phyloP scores from a whole-genome alignment of 306 rosid genomes.

The Oxytropis ochrocephala region DNA sequence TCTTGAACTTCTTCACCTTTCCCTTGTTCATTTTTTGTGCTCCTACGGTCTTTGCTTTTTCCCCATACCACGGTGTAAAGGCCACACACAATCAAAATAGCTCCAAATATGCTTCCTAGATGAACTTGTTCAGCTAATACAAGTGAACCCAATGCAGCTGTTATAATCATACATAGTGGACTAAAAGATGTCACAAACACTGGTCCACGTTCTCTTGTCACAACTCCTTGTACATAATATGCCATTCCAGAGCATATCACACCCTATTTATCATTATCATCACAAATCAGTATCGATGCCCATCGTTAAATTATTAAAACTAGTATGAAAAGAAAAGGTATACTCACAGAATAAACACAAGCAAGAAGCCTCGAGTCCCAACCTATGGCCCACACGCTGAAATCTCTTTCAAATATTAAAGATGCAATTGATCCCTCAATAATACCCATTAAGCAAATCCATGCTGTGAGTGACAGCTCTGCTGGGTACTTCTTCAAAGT shows the following conservation, averaged over 20 bases:
- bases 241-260: conserved; percentile 93
- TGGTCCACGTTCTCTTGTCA: conserved; percentile 79
- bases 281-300: background rate
- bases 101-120: conserved; percentile 79
- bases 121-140: conserved; percentile 71
- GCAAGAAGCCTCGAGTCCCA: conserved; percentile 99
- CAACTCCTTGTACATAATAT: conserved; percentile 82
- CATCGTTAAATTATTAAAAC: too few species aligned
- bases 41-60: conserved; percentile 58
- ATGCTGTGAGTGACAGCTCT: conserved; percentile 83
- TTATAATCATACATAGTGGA: conserved; percentile 89
- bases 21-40: conserved; percentile 16
- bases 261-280: conserved; percentile 40
- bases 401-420: conserved; percentile 57
- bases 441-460: conserved; percentile 71
- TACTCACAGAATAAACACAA: conserved; percentile 82
- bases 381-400: conserved; percentile 74
- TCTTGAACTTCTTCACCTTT: conserved; percentile 35
- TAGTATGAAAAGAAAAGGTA: background rate
- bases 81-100: conserved; percentile 70
- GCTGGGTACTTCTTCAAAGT: conserved; percentile 93
- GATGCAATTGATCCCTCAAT: conserved; percentile 73
- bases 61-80: conserved; percentile 98
- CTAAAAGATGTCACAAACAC: conserved; percentile 92
- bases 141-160: conserved; percentile 72